Percentiles rank a stretch among this genome's conserved stretches.
Evolutionary conservation across 805 yeast species (phyloP).

Genomic region (Maudiozyma saulgeensis): DNA sequence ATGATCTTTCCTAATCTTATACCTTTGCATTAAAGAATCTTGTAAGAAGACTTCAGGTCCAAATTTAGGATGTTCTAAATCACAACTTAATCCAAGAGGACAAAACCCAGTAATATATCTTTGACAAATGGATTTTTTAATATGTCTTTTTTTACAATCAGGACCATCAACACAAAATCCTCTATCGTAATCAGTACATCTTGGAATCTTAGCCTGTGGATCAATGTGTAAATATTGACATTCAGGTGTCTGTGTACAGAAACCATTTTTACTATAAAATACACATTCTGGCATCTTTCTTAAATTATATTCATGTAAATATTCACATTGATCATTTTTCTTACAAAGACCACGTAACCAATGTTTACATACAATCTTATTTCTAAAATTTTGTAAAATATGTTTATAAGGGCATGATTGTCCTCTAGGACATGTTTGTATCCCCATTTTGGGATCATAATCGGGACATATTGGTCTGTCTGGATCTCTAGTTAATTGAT

Average conservation of each 20-base stretch:
- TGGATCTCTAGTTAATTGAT: slow-evolving; percentile 74
- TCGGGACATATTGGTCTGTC: slow-evolving; percentile 69
- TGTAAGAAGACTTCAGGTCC: slow-evolving; percentile 23
- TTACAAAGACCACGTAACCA: slow-evolving; percentile 97
- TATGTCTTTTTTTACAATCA: slow-evolving; percentile 70
- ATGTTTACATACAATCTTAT: slow-evolving; percentile 91
- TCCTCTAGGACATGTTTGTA: slow-evolving; percentile 68
- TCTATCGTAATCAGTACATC: slow-evolving; percentile 68
- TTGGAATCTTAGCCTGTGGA: slow-evolving; percentile 80
- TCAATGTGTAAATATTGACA: slow-evolving; percentile 89
- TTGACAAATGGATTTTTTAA: slow-evolving; percentile 65
- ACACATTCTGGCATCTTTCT: slow-evolving; percentile 96
- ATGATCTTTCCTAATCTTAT: slow-evolving; percentile 24
- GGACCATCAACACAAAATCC: slow-evolving; percentile 96
- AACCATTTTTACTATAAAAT: slow-evolving; percentile 69
- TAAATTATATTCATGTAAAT: slow-evolving; percentile 86
- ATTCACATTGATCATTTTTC: slow-evolving; percentile 94
- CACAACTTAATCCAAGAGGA: slow-evolving; percentile 70
- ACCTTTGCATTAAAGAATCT: slow-evolving; percentile 26
- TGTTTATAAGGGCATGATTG: slow-evolving; percentile 81
- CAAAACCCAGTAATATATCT: slow-evolving; percentile 83
- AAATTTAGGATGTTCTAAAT: slow-evolving; percentile 74
- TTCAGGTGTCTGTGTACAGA: slow-evolving; percentile 87
- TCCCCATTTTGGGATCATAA: slow-evolving; percentile 41
- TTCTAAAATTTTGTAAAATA: slow-evolving; percentile 52